Percentiles rank a stretch among this genome's conserved stretches.
Evolutionary conservation across 1,139 yeast genomes (phyloP).

Genomic region (Suhomyces chickasaworum): DNA sequence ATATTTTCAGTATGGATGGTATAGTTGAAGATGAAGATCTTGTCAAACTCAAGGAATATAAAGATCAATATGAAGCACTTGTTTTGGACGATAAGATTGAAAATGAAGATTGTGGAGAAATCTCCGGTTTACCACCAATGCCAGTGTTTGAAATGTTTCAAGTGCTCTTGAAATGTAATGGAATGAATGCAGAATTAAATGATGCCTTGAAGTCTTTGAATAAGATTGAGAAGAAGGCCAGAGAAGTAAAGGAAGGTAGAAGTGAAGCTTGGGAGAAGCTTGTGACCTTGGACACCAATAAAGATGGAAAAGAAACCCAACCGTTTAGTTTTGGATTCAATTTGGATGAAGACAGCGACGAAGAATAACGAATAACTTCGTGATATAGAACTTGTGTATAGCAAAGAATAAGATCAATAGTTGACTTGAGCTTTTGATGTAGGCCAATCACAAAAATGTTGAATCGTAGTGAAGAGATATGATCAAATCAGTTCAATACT

Average conservation of each 20-base stretch:
- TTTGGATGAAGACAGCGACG: conserved; percentile 28
- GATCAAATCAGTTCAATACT: too few relatives aligned
- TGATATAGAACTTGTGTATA: neutral
- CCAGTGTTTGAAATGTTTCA: conserved; percentile 63
- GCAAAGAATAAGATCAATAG: too few relatives aligned
- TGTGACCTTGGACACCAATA: conserved; percentile 13
- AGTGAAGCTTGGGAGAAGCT: conserved; percentile 28
- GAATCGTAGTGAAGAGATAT: too few relatives aligned
- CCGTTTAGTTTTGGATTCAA: conserved; percentile 37
- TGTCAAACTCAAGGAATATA: conserved; percentile 21
- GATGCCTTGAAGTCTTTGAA: conserved; percentile 36
- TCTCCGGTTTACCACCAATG: conserved; percentile 40
- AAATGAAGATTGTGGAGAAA: conserved; percentile 49
- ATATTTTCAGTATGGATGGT: conserved; percentile 26
- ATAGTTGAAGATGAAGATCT: conserved; percentile 31
- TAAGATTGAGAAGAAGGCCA: conserved; percentile 29
- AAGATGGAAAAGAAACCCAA: conserved; percentile 1
- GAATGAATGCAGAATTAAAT: conserved; percentile 33
- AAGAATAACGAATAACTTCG: too few relatives aligned
- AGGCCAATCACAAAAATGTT: too few relatives aligned
- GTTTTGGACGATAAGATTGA: conserved; percentile 27
- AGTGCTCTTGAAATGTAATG: conserved; percentile 42
- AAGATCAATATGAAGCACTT: conserved; percentile 22
- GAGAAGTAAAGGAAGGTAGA: conserved; percentile 20
- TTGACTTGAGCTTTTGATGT: too few relatives aligned